Evolutionary conservation across 73 alveolate species (phyloP).

Genomic region (Diophrys appendiculata): DNA sequence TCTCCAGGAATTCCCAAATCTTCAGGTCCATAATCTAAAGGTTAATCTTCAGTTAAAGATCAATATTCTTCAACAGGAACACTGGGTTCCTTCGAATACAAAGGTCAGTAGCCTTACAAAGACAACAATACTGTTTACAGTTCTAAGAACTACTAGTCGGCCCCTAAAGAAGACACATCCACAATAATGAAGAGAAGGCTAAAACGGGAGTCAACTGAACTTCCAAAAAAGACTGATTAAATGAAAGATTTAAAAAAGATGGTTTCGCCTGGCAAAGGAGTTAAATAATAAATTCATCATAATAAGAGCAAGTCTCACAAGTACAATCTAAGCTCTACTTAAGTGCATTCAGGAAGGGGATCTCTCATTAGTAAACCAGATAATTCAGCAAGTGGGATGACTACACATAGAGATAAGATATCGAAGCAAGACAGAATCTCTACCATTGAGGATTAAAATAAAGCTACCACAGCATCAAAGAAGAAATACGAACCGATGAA

Average conservation of each 20-base stretch:
- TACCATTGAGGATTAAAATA: neutral
- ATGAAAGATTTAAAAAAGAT: neutral
- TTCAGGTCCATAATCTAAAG: neutral
- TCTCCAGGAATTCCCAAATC: neutral
- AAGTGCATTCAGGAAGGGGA: neutral
- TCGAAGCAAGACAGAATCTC: neutral
- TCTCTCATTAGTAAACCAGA: neutral
- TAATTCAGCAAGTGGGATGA: neutral
- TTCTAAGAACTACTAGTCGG: neutral
- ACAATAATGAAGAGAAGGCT: neutral
- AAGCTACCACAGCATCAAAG: neutral
- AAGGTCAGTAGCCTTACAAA: neutral
- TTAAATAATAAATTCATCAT: neutral
- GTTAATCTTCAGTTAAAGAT: neutral
- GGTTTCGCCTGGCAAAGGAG: neutral
- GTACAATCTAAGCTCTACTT: neutral
- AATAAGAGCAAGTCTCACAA: neutral
- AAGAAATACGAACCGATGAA: neutral
- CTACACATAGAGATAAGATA: neutral
- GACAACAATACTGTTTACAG: neutral
- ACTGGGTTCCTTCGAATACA: neutral
- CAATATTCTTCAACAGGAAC: neutral
- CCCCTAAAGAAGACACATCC: neutral
- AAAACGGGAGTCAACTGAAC: neutral
- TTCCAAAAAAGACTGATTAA: neutral